Evolutionary conservation across 1,284 basidiomycete genomes (phyloP), one percentile per base, ranked within the genome.

Genomic region (Sanghuangporus sanghuang): DNA sequence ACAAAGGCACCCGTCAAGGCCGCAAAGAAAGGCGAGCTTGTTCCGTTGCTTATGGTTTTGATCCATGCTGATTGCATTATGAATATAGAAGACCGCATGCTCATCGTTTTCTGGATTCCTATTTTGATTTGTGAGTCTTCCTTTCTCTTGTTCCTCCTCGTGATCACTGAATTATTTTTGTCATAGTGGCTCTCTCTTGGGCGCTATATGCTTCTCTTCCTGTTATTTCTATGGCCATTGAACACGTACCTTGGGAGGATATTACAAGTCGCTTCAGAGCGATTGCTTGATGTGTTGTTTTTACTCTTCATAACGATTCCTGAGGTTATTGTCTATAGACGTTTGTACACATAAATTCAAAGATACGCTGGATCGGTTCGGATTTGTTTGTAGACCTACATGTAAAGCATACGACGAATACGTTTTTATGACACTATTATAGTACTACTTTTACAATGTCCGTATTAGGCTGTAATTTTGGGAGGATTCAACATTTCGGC

Each of bases 81-180:
- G 27, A 32, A 32, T 32, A 32, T 32, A 32, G 27, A 32, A 32
- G 27, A 32, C 27, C 27, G 27, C 4, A 32, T 32, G 27, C 27
- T 32, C 27, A 32, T 32, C 58, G 77, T 93, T 63, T 97, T 98
- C 81, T 98, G 95, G 95, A 82, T 97, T 68, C 95, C 95, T 2
- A 92, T 96, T 67, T 79, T 97, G 38, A 74, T 93, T 67, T 75
- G 90, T 92, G 69, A 78, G 89, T 86, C 1, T 54, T 56, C 48
- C 9, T 18, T 23, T 14, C 36, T 40, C 6, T 16, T 57, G 46
- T 61, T 64, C 12, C 49, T 55, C 56, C 12, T 60, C 57, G 54
- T 54, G 12, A 35, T 40, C 50, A 39, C 35, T 63, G 42, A 63
- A 18, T 7, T 40, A 27, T 46, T 8, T 23, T 32, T 39, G 16